Base-by-base conservation (phyloP, 352 stramenopile genomes). In the Phytophthora idaei region DNA sequence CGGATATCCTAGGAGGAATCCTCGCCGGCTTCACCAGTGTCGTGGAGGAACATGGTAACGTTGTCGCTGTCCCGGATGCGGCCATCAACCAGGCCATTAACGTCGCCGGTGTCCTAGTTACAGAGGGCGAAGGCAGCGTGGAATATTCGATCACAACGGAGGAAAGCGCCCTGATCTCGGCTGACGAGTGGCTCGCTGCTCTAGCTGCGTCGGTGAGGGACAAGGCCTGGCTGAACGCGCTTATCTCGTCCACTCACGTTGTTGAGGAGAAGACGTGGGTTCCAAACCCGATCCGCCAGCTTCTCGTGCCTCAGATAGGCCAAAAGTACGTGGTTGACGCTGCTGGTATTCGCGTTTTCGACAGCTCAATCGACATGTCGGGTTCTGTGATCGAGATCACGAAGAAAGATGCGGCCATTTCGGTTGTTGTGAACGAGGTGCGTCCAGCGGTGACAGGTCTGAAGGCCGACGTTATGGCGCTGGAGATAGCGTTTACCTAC, bases 1-100 rank as follows among this genome's bases (percentile, higher is more conserved):
- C 67, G 4, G 77, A 92, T 15, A 96, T 97, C 55, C 76, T 97
- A 17, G 69, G 63, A 4, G 78, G 66, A 15, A 95, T 96, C 47
- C 71, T 71, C 21, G 52, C 76, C 5, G 88, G 85, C 7, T 89
- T 95, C 34, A 50, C 57, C 9, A 69, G 85, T 12, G 65, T 90
- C 27, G 80, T 85, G 21, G 69, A 71, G 47, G 36, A 69, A 32
- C 66, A 62, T 31, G 68, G 69, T 14, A 52, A 31, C 5, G 41
- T 65, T 57, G 49, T 50, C 45, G 31, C 31, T 37, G 55, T 50
- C 1, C 8, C 31, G 2, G 6, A 39, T 45, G 27, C 29, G 1
- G 11, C 29, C 5, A n/a, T 28, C n/a, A 71, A 71, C 25, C 41
- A 70, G 36, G 58, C 54, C 2, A 42, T 63, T 45, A 45, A 28